A percentile compares a stretch with the other conserved stretches of the same genome.
Evolutionary conservation across 1,284 basidiomycete species (phyloP).

Genomic region (Apiotrichum brassicae): DNA sequence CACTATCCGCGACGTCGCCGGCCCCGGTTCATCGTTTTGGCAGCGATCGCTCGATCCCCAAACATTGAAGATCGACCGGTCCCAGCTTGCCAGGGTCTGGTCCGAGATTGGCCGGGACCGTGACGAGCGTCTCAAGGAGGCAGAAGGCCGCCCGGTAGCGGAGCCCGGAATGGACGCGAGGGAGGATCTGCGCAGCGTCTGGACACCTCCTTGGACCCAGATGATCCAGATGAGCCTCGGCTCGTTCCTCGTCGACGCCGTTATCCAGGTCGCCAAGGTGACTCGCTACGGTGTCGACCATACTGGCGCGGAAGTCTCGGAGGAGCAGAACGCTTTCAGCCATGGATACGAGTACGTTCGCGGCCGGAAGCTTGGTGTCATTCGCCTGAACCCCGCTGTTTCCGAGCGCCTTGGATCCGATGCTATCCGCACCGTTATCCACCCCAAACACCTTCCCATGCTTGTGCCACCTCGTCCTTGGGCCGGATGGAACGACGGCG

Average conservation of each 20-base stretch:
- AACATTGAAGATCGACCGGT: conserved; percentile 30
- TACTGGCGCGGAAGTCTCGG: conserved; percentile 51
- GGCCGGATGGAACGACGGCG: conserved; percentile 71
- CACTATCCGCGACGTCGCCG: conserved; percentile 58
- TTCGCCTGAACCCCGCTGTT: conserved; percentile 78
- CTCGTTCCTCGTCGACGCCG: conserved; percentile 70
- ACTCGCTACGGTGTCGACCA: conserved; percentile 51
- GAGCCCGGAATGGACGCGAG: conserved; percentile 41
- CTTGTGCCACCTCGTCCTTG: conserved; percentile 85
- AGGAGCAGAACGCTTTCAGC: conserved; percentile 85
- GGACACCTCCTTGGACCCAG: conserved; percentile 77
- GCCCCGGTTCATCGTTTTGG: conserved; percentile 36
- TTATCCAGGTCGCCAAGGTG: conserved; percentile 82
- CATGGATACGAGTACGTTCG: conserved; percentile 91
- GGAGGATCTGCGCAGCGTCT: conserved; percentile 59
- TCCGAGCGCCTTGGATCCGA: conserved; percentile 74
- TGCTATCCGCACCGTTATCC: conserved; percentile 65
- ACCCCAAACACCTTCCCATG: conserved; percentile 95
- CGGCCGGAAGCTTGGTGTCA: conserved; percentile 84
- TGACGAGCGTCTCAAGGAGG: conserved; percentile 40
- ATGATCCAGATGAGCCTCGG: conserved; percentile 70
- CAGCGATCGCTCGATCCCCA: conserved; percentile 28
- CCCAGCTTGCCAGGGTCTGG: conserved; percentile 28
- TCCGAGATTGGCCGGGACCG: conserved; percentile 50
- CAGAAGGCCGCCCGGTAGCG: neutral